phyloP scores from a whole-genome alignment of 257 asterid genomes.

The Nicotiana noctiflora region DNA sequence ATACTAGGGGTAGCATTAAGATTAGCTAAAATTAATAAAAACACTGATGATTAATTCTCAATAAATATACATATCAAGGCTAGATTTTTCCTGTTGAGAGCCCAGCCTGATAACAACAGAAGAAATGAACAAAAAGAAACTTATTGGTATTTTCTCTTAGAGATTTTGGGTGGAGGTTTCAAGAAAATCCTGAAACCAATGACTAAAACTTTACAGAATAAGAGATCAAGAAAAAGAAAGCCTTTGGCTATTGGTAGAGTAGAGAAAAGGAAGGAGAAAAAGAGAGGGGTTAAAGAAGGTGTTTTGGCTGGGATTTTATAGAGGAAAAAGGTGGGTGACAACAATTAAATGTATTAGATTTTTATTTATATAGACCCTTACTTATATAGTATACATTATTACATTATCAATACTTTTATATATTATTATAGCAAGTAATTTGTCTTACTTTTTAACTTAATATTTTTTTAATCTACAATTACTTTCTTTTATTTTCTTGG shows the following conservation, averaged over 20 bases:
- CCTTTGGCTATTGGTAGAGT: background rate
- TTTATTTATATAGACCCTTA: too few relatives aligned
- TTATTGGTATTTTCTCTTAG: background rate
- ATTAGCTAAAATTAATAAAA: background rate
- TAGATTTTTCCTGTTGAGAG: background rate
- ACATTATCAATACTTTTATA: too few relatives aligned
- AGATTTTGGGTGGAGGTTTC: background rate
- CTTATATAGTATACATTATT: too few relatives aligned
- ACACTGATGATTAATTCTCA: background rate
- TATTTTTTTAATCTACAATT: too few relatives aligned
- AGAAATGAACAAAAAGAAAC: background rate
- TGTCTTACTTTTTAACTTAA: too few relatives aligned
- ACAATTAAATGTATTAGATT: background rate
- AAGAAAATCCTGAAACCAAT: background rate
- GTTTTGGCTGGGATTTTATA: conserved; percentile 47
- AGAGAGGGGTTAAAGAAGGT: conserved; percentile 37
- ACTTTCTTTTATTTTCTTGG: too few relatives aligned
- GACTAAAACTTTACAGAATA: background rate
- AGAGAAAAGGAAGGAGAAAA: conserved; percentile 16
- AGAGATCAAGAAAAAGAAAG: background rate
- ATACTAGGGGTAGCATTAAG: conserved; percentile 39
- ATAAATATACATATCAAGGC: background rate
- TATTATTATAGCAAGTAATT: too few relatives aligned
- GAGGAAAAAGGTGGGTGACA: conserved; percentile 12
- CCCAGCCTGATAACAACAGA: background rate